Evolutionary conservation across 441 rosid species (phyloP), one percentile per base, ranked within the genome.

Genomic region (Erodium texanum): DNA sequence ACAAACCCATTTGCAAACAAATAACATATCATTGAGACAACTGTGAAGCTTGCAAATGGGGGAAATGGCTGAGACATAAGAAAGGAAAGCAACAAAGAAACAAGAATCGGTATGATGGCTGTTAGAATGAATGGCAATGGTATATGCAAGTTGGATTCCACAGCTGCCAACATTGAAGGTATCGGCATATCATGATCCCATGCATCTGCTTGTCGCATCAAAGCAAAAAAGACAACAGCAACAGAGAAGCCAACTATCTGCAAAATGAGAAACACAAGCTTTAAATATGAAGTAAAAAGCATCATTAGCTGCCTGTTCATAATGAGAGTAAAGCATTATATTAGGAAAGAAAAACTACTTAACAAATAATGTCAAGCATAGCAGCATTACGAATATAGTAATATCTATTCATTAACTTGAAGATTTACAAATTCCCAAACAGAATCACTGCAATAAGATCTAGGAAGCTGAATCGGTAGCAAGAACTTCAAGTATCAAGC

Each of bases 161-260:
- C 80, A 62, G 93, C 94, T 64, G 83, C 67, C 75, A 91, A 77
- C 82, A 89, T 68, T 63, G 94, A 82, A 70, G 98, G 96, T 73
- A 88, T 80, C 19, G 90, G 88, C 79, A 81, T 73, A 77, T 81
- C 81, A 70, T 76, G 77, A 78, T 89, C 89, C 93, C 92, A 85
- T 41, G 87, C 85, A 78, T 72, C 80, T 64, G 87, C 87, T 85
- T 94, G 99, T 64, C 82, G 84, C 97, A 88, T 94, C 71, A 92
- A 79, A 72, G 91, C 89, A 41, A 84, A 94, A 75, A 92, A 81
- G 78, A 87, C 66, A 73, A 78, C 87, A 41, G 93, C 88, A 54
- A 86, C 19, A 43, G 82, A 80, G 69, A 83, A 80, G 68, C 86
- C 87, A 80, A 80, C 82, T 36, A 87, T 87, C 96, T 81, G 94